These are phyloP conservation scores for Penstemon newberryi DNA, from an alignment of 257 asterid species.

Conservation along the genomic window DNA sequence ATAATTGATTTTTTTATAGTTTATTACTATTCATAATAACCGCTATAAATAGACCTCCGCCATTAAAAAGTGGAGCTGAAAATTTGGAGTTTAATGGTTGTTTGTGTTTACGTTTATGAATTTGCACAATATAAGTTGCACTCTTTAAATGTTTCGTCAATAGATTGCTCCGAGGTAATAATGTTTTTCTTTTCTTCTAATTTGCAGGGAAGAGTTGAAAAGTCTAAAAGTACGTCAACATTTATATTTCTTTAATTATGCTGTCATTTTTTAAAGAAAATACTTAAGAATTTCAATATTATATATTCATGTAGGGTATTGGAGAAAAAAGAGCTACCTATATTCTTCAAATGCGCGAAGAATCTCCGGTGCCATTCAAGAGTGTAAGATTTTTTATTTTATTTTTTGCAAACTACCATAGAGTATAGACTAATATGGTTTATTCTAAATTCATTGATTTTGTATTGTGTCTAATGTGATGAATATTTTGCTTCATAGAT, in stretches of 20 bases:
- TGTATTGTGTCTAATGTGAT: not conserved
- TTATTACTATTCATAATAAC: too few species aligned
- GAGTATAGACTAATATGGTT: not conserved
- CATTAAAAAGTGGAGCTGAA: too few species aligned
- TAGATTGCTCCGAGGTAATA: not conserved
- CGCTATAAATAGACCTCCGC: too few species aligned
- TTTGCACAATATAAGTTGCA: too few species aligned
- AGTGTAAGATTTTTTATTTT: slow-evolving; percentile 39
- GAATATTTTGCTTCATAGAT: slow-evolving; percentile 45
- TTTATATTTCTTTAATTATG: slow-evolving; percentile 1
- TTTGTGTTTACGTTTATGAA: too few species aligned
- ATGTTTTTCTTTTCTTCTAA: slow-evolving; percentile 9
- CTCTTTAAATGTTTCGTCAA: not conserved
- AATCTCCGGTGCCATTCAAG: slow-evolving; percentile 79
- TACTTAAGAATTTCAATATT: not conserved
- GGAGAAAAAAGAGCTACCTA: slow-evolving; percentile 82
- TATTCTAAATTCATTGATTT: not conserved
- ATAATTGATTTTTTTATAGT: too few species aligned
- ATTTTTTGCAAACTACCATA: too few species aligned
- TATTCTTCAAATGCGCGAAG: slow-evolving; percentile 74
- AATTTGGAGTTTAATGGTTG: too few species aligned
- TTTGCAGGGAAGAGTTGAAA: slow-evolving; percentile 74
- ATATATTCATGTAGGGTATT: slow-evolving; percentile 55
- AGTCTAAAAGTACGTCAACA: slow-evolving; percentile 49
- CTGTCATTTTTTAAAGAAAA: not conserved